Percentiles rank a stretch among this genome's conserved stretches.
phyloP scores from a whole-genome alignment of 1,139 yeast genomes.

The Blastobotrys serpentis region DNA sequence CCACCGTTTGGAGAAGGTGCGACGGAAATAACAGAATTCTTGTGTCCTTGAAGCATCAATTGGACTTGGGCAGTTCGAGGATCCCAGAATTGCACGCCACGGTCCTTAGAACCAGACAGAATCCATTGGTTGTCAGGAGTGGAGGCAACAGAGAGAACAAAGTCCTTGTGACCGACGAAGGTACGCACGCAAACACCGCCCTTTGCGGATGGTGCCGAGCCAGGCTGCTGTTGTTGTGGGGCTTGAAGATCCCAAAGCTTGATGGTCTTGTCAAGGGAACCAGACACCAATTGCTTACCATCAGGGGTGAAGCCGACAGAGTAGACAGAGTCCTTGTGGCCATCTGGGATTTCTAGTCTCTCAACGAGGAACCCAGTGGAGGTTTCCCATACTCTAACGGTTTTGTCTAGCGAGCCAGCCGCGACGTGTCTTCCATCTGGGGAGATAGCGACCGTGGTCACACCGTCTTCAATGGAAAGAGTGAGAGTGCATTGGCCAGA shows the following conservation, averaged over 20 bases:
- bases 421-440: constrained; percentile 95
- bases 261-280: constrained; percentile 93
- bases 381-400: constrained; percentile 97
- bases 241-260: constrained; percentile 87
- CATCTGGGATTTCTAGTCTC: constrained; percentile 90
- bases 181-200: constrained; percentile 77
- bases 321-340: constrained; percentile 95
- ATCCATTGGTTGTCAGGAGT: constrained; percentile 93
- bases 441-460: constrained; percentile 94
- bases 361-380: constrained; percentile 85
- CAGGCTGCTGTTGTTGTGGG: constrained; percentile 39
- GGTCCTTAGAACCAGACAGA: constrained; percentile 92
- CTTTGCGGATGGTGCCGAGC: constrained; percentile 30
- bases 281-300: constrained; percentile 90
- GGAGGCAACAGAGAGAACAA: constrained; percentile 89
- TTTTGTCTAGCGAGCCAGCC: constrained; percentile 93
- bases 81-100: constrained; percentile 98
- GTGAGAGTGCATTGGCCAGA: constrained; percentile 89
- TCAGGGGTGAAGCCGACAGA: constrained; percentile 91
- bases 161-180: constrained; percentile 94
- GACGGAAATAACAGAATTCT: constrained; percentile 92
- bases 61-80: constrained; percentile 88
- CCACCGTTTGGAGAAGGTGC: constrained; percentile 82
- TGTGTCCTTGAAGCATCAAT: constrained; percentile 94
- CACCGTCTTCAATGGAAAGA: constrained; percentile 93